Base-by-base conservation (phyloP, 495 filamentous ascomycete species). In the Penicillium lividum region DNA sequence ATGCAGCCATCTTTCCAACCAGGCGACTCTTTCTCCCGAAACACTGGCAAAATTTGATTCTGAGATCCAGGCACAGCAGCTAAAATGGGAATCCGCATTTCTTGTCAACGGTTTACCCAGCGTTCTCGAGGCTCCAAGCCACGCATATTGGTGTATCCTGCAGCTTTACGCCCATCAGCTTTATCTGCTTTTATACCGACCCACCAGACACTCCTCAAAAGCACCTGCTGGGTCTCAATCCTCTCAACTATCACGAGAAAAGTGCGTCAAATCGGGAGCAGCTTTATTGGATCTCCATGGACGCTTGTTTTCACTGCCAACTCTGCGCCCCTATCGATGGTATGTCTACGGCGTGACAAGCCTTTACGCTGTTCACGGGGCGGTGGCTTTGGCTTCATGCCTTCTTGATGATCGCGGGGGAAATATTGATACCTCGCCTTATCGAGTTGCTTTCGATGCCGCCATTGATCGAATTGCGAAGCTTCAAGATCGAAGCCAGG, bases 141-240 rank as follows among this genome's bases (percentile, higher is more conserved):
- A 62, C 29, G 61, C 59, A 3, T 53, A 62, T 42, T 68, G 65
- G 65, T 68, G 61, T 28, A 16, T 68, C 33, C 48, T 68, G 13
- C 61, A 68, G 43, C 46, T 38, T 0, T 68, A 68, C 29, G 65
- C 65, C 10, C 65, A 68, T 51, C 65, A 64, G 3, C 65, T 68
- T 16, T 65, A 62, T 9, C 65, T 68, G 5, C 62, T 68, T 31
- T 27, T 68, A 18, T 58, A 68, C 22, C 52, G 65, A 2, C 58
- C 65, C 5, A 64, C 64, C 43, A 1, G 22, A 22, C 50, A 49
- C 30, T 48, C 59, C 16, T 54, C 56, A 1, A 30, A 55, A 25
- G 9, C 48, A 38, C 13, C 59, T 4, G 28, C 8, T 18, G 9
- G 9, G 9, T 18, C 16, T 42, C 29, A 54, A 5, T 11, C 51